A percentile compares a stretch with the other conserved stretches of the same genome.
These are phyloP conservation scores for Fusarium temperatum DNA, from an alignment of 2,329 filamentous ascomycete genomes.

Conservation along the genomic window DNA sequence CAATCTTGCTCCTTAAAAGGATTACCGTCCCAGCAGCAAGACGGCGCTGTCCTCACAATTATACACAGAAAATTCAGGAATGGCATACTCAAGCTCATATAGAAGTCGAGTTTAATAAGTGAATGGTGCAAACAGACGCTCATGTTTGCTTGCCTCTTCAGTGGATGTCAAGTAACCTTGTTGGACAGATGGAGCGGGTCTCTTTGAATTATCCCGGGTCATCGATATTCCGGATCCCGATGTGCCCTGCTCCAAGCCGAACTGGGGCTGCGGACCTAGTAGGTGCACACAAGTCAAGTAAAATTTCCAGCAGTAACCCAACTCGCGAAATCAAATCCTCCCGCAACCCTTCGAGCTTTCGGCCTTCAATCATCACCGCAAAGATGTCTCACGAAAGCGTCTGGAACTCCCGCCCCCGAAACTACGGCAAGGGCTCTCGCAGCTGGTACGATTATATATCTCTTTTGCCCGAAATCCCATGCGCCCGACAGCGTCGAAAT, in stretches of 20 bases:
- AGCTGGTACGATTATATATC: slow-evolving; percentile 75
- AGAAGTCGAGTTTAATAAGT: background rate
- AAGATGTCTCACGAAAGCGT: slow-evolving; percentile 86
- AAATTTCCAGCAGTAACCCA: slow-evolving; percentile 49
- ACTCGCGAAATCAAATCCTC: slow-evolving; percentile 47
- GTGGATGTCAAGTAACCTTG: slow-evolving; percentile 15
- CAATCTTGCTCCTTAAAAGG: background rate
- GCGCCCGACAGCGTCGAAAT: background rate
- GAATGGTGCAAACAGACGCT: background rate
- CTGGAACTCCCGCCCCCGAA: slow-evolving; percentile 98
- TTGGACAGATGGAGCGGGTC: slow-evolving; percentile 3
- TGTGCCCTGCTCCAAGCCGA: slow-evolving; percentile 16
- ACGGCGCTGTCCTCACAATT: background rate
- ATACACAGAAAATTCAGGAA: background rate
- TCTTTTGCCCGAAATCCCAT: slow-evolving; percentile 1
- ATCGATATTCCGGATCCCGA: background rate
- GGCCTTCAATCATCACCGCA: slow-evolving; percentile 50
- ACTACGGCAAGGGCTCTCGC: slow-evolving; percentile 96
- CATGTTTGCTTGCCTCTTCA: background rate
- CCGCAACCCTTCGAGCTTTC: slow-evolving; percentile 43
- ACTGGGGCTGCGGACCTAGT: slow-evolving; percentile 51
- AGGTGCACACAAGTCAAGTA: slow-evolving; percentile 44
- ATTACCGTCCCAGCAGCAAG: too few species aligned
- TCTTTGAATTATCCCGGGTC: background rate
- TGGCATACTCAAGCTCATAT: background rate